These are phyloP conservation scores for Cutaneotrichosporon sp. DNA, from an alignment of 1,284 basidiomycete species.

Conservation along the genomic window DNA sequence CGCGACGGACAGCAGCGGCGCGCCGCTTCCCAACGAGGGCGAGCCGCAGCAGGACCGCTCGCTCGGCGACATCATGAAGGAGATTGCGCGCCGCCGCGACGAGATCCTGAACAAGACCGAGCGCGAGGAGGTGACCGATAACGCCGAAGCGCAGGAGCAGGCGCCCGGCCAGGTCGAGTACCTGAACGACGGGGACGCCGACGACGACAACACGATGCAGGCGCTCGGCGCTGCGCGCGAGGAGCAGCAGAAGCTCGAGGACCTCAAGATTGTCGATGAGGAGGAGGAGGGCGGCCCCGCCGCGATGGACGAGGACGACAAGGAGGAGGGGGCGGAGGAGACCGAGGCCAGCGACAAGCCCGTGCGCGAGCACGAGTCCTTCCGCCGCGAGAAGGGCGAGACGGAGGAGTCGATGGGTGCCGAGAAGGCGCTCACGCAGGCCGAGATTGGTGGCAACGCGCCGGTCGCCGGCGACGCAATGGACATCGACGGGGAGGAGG, in stretches of 20 bases:
- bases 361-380: constrained; percentile 21
- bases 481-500: constrained; percentile 46
- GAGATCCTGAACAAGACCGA: constrained; percentile 70
- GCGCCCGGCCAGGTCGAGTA: constrained; percentile 75
- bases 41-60: constrained; percentile 69
- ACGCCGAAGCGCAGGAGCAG: constrained; percentile 51
- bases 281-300: constrained; percentile 25
- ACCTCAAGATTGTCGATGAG: constrained; percentile 74
- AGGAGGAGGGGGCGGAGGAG: constrained; percentile 16
- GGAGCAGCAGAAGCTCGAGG: constrained; percentile 75
- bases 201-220: constrained; percentile 76
- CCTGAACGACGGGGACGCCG: constrained; percentile 68
- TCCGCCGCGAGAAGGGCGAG: constrained; percentile 25
- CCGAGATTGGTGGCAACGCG: constrained; percentile 43
- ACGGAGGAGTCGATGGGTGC: constrained; percentile 27
- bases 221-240: constrained; percentile 84
- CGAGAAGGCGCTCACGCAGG: constrained; percentile 54
- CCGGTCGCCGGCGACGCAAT: constrained; percentile 35
- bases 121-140: constrained; percentile 50
- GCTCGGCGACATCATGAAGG: constrained; percentile 81
- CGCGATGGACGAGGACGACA: constrained; percentile 29
- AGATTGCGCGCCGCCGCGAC: constrained; percentile 80
- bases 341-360: background rate
- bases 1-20: constrained; percentile 43
- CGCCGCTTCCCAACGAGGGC: constrained; percentile 38